phyloP scores from a whole-genome alignment of 2,329 filamentous ascomycete species.

The Diaporthe sp. region DNA sequence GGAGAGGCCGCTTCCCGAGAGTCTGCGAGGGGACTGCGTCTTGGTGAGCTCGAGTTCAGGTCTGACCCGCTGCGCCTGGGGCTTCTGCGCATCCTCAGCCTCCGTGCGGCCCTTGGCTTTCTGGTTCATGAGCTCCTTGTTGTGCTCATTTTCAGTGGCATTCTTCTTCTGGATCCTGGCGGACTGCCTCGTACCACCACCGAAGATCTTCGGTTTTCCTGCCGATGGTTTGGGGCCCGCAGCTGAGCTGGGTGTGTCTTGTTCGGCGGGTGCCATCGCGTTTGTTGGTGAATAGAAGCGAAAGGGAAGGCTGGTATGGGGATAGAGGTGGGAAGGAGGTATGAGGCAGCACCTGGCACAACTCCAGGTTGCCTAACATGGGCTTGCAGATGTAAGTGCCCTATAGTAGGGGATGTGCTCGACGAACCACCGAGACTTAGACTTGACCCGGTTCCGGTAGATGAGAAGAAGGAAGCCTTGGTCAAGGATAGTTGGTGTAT shows the following conservation, averaged over 20 bases:
- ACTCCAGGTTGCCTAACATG: too few relatives aligned
- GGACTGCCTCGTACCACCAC: not conserved
- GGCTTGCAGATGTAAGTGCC: not conserved
- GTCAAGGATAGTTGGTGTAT: not conserved
- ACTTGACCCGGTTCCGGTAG: too few relatives aligned
- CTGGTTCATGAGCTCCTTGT: not conserved
- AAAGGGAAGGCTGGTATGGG: too few relatives aligned
- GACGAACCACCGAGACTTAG: too few relatives aligned
- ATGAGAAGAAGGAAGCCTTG: not conserved
- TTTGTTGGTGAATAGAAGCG: too few relatives aligned
- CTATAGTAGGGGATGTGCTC: not conserved
- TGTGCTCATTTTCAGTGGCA: not conserved
- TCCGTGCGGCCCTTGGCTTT: not conserved
- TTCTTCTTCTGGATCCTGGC: conserved; percentile 1
- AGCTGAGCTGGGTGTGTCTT: not conserved
- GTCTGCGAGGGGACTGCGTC: not conserved
- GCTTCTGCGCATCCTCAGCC: not conserved
- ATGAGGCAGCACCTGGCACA: too few relatives aligned
- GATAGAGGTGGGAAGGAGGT: not conserved
- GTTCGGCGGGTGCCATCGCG: not conserved
- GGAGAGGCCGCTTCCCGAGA: not conserved
- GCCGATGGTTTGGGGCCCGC: too few relatives aligned
- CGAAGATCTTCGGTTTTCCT: not conserved
- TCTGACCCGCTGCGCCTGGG: not conserved
- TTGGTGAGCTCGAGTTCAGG: not conserved